phyloP scores from a whole-genome alignment of 192 early-diverging fungal species.

The Backusella circina region DNA sequence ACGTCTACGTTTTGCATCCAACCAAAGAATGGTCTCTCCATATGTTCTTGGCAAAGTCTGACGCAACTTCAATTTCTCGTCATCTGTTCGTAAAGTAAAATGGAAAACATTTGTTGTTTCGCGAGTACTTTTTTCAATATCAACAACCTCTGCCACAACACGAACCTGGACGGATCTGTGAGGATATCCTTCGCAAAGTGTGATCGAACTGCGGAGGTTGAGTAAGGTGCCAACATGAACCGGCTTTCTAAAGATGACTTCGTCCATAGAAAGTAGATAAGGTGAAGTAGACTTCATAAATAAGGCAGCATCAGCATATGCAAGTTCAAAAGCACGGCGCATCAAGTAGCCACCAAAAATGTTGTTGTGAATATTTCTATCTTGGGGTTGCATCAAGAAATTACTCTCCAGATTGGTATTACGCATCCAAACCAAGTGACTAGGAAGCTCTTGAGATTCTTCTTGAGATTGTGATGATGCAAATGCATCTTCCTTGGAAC shows the following conservation, averaged over 20 bases:
- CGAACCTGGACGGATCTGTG: slow-evolving; percentile 58
- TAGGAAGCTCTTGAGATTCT: slow-evolving; percentile 10
- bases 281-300: slow-evolving; percentile 58
- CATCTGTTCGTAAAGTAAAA: slow-evolving; percentile 65
- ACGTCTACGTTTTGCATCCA: slow-evolving; percentile 68
- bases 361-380: slow-evolving; percentile 80
- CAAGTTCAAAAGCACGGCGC: slow-evolving; percentile 83
- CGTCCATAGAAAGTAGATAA: slow-evolving; percentile 63
- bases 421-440: slow-evolving; percentile 27
- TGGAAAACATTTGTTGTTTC: slow-evolving; percentile 87
- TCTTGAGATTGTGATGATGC: slow-evolving; percentile 13
- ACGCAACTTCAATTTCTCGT: slow-evolving; percentile 36
- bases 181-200: slow-evolving; percentile 63
- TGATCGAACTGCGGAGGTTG: slow-evolving; percentile 71
- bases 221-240: slow-evolving; percentile 83
- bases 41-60: slow-evolving; percentile 79
- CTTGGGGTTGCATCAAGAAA: slow-evolving; percentile 69
- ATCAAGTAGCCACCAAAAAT: slow-evolving; percentile 75
- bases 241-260: slow-evolving; percentile 77
- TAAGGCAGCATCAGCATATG: slow-evolving; percentile 70
- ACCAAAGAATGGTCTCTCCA: slow-evolving; percentile 75
- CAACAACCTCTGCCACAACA: slow-evolving; percentile 75
- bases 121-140: slow-evolving; percentile 52
- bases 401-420: slow-evolving; percentile 29
- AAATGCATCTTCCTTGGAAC: neutral